These are phyloP conservation scores for Pseudogymnoascus pannorum DNA, from an alignment of 2,329 filamentous ascomycete species.

Conservation along the genomic window DNA sequence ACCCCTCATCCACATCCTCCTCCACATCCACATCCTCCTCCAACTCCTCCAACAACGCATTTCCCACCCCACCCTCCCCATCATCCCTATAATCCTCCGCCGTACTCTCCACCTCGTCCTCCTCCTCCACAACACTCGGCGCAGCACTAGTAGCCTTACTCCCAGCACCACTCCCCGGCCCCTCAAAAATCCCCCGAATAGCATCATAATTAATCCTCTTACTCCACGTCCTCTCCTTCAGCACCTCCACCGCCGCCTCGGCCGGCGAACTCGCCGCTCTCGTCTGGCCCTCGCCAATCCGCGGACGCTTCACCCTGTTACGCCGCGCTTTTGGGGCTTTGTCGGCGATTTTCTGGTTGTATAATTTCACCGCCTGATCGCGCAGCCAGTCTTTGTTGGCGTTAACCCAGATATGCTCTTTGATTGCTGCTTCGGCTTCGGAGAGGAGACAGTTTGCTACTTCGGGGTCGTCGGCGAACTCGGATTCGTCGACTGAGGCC, in stretches of 20 bases:
- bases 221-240: slow-evolving; percentile 61
- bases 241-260: slow-evolving; percentile 60
- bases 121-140: slow-evolving; percentile 23
- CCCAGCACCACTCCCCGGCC: slow-evolving; percentile 38
- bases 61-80: not conserved
- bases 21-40: not conserved
- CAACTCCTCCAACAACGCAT: not conserved
- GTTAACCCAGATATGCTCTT: slow-evolving; percentile 90
- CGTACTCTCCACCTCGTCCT: not conserved
- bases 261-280: slow-evolving; percentile 60
- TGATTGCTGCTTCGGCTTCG: slow-evolving; percentile 67
- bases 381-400: slow-evolving; percentile 92
- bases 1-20: not conserved
- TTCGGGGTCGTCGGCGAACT: slow-evolving; percentile 86
- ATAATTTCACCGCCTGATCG: slow-evolving; percentile 73
- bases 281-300: slow-evolving; percentile 58
- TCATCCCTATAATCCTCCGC: not conserved
- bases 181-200: slow-evolving; percentile 50
- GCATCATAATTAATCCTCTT: slow-evolving; percentile 70
- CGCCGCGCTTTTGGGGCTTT: slow-evolving; percentile 50
- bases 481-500: slow-evolving; percentile 64
- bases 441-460: slow-evolving; percentile 72
- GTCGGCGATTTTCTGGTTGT: slow-evolving; percentile 59
- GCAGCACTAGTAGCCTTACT: slow-evolving; percentile 38
- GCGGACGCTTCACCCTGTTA: slow-evolving; percentile 46